Evolutionary conservation across 768 basidiomycete species (phyloP).

Genomic region (Lactarius evosmus): DNA sequence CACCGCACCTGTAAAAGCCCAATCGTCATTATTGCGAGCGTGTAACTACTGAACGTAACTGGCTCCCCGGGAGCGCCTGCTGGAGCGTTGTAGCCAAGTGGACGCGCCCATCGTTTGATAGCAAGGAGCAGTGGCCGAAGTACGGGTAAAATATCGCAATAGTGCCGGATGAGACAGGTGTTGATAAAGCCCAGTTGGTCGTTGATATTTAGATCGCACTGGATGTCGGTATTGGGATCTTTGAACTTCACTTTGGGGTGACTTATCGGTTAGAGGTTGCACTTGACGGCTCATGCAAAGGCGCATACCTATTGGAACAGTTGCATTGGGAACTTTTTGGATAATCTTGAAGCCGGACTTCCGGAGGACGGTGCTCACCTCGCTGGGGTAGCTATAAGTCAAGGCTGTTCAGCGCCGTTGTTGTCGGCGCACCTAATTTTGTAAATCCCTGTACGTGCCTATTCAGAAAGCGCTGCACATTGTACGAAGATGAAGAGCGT

Average conservation of each 20-base stretch:
- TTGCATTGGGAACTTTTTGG: constrained; percentile 31
- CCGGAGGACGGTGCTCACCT: constrained; percentile 36
- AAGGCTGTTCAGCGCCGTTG: no score
- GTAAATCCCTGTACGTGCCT: constrained; percentile 33
- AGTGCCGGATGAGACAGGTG: constrained; percentile 48
- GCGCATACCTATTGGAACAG: constrained; percentile 38
- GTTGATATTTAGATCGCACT: constrained; percentile 62
- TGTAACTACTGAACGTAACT: constrained; percentile 58
- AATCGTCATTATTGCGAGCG: constrained; percentile 58
- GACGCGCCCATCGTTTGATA: constrained; percentile 61
- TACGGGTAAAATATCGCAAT: constrained; percentile 46
- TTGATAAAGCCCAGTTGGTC: constrained; percentile 54
- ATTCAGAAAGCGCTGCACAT: neutral
- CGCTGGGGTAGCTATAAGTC: constrained; percentile 21
- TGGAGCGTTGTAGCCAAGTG: constrained; percentile 49
- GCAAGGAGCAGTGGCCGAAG: constrained; percentile 44
- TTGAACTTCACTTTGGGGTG: constrained; percentile 46
- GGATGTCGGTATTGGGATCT: constrained; percentile 42
- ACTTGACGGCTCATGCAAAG: neutral
- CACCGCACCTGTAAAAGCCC: constrained; percentile 52
- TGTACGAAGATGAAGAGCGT: neutral
- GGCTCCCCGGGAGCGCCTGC: constrained; percentile 26
- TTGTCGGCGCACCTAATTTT: constrained; percentile 31
- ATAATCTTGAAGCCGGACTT: constrained; percentile 35
- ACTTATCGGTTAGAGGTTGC: constrained; percentile 9